Evolutionary conservation across 139 green algal genomes (phyloP), one percentile per base, ranked within the genome.

Genomic region (Mychonastes homosphaera): DNA sequence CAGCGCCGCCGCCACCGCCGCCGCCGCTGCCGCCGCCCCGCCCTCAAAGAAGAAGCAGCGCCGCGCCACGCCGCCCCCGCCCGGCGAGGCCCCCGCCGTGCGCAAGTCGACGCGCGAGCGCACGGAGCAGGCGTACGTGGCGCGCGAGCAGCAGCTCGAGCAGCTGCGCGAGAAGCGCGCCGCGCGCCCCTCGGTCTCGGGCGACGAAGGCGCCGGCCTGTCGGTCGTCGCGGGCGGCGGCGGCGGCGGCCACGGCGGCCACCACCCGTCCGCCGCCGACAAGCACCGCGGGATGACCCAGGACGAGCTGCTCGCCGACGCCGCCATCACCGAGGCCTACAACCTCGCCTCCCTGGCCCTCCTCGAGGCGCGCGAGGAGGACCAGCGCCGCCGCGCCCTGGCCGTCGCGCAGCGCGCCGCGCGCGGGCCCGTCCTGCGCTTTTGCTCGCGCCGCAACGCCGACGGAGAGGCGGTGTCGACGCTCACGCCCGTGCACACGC

Each of bases 221-320:
- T 28, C 29, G 53, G 10, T 50, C 61, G n/a, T 24, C 61, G 61
- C 53, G 50, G 9, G 16, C 21, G 56, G 55, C 21, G 38, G 15
- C 15, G 13, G 13, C 15, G 13, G 38, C 13, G 38, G 13, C 15
- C 38, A 45, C 13, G 38, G 38, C 38, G 13, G 13, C 13, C 15
- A 45, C 13, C 38, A 45, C 15, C 38, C 38, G 15, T 15, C 13
- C 38, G 15, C 38, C 38, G 13, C 38, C 15, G 64, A 74, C 29
- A 26, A 67, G 33, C 18, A 9, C 9, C 49, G 65, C 4, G 64
- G 65, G 13, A 48, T 84, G 27, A 85, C 81, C 0, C 83, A 92
- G 65, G 85, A 83, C 29, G 85, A 95, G 74, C 70, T 95, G 58
- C 77, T 95, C 21, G 73, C 76, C 7, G 87, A 95, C 53, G 87